These are phyloP conservation scores for Neonectria punicea DNA, from an alignment of 2,329 filamentous ascomycete species.

Conservation along the genomic window DNA sequence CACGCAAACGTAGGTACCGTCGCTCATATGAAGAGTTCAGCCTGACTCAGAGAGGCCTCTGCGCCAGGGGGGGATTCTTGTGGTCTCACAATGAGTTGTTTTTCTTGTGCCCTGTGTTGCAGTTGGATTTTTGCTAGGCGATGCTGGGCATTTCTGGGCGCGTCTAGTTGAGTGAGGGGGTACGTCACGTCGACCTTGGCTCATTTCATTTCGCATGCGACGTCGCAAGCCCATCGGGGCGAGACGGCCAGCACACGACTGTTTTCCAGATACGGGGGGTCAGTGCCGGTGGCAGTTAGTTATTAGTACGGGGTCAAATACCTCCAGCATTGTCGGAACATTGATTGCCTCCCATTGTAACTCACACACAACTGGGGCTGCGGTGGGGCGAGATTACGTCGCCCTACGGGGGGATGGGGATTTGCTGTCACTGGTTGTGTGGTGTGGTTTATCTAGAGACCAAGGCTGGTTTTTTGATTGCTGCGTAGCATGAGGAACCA, in stretches of 20 bases:
- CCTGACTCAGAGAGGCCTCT: not conserved
- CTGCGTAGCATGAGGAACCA: too few relatives aligned
- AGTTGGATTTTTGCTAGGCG: not conserved
- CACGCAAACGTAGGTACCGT: too few relatives aligned
- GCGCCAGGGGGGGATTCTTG: not conserved
- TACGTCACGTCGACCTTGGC: slow-evolving; percentile 8
- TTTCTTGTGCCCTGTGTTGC: not conserved
- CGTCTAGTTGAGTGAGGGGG: not conserved
- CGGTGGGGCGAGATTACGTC: not conserved
- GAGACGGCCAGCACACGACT: slow-evolving; percentile 15
- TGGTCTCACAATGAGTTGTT: not conserved
- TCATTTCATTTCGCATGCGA: slow-evolving; percentile 15
- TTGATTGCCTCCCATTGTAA: not conserved
- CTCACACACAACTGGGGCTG: too few relatives aligned
- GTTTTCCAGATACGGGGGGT: slow-evolving; percentile 7
- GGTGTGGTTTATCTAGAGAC: not conserved
- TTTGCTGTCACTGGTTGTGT: not conserved
- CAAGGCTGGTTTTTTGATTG: not conserved
- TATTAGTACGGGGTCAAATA: not conserved
- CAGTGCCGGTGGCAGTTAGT: not conserved
- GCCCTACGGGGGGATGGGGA: not conserved
- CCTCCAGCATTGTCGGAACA: not conserved
- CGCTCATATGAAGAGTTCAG: too few relatives aligned
- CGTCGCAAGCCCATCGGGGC: not conserved
- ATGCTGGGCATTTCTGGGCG: not conserved